These are phyloP conservation scores for Starmera caribaea DNA, from an alignment of 805 yeast genomes.

Conservation along the genomic window DNA sequence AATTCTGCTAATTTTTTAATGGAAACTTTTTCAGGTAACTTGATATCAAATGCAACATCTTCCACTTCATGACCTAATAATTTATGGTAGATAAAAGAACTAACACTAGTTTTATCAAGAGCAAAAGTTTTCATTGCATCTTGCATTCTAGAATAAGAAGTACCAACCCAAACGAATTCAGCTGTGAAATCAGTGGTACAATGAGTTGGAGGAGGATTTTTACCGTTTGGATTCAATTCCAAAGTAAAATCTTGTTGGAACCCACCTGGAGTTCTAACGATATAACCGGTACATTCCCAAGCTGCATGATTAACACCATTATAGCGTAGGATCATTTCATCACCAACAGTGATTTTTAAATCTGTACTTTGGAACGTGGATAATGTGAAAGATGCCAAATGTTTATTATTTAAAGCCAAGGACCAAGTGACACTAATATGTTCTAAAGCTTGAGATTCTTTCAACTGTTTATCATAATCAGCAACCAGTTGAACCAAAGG, in stretches of 20 bases:
- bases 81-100: constrained; percentile 66
- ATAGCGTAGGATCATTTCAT: constrained; percentile 63
- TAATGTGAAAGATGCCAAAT: constrained; percentile 58
- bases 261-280: constrained; percentile 62
- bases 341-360: constrained; percentile 73
- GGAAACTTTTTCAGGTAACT: constrained; percentile 53
- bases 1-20: constrained; percentile 60
- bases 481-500: constrained; percentile 79
- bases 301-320: constrained; percentile 44
- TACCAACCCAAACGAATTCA: constrained; percentile 85
- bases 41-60: constrained; percentile 48
- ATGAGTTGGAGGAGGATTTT: constrained; percentile 47
- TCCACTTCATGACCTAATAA: constrained; percentile 73
- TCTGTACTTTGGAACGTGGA: constrained; percentile 59
- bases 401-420: constrained; percentile 50
- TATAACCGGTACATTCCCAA: constrained; percentile 70
- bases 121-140: constrained; percentile 67
- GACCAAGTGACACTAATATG: constrained; percentile 71
- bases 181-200: constrained; percentile 63
- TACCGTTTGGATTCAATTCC: constrained; percentile 42
- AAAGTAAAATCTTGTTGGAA: constrained; percentile 60
- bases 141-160: constrained; percentile 78
- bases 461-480: constrained; percentile 62
- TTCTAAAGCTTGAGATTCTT: constrained; percentile 70
- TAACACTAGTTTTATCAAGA: constrained; percentile 52